These are phyloP conservation scores for Jackrogersella minutella DNA, from an alignment of 495 filamentous ascomycete species.

Conservation along the genomic window DNA sequence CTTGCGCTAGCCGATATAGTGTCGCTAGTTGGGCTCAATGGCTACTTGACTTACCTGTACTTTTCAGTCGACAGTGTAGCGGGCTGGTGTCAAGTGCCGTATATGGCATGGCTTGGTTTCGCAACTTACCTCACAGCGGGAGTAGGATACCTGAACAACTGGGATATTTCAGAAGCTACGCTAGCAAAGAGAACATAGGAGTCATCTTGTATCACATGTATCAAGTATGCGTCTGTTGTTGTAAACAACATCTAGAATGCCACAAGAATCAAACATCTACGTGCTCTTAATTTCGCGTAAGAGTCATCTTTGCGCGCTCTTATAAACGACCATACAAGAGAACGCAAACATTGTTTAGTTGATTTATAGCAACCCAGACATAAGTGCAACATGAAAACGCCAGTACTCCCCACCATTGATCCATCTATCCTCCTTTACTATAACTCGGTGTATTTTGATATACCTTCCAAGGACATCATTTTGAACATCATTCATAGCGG, in stretches of 20 bases:
- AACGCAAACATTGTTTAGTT: not conserved
- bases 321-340: not conserved
- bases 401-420: constrained; percentile 15
- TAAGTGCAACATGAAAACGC: constrained; percentile 35
- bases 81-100: constrained; percentile 78
- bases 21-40: constrained; percentile 71
- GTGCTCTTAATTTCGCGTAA: not conserved
- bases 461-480: constrained; percentile 4
- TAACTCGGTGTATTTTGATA: constrained; percentile 10
- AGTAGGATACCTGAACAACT: constrained; percentile 76
- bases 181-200: constrained; percentile 31
- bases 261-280: not conserved
- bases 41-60: constrained; percentile 77
- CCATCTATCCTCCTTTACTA: constrained; percentile 35
- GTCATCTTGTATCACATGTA: not conserved
- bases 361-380: constrained; percentile 18
- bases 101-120: constrained; percentile 82
- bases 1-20: constrained; percentile 80
- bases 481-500: constrained; percentile 45
- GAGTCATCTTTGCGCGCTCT: not conserved
- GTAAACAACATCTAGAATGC: not conserved
- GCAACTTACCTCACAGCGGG: constrained; percentile 81
- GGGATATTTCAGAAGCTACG: constrained; percentile 63
- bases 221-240: no score
- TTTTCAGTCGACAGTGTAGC: constrained; percentile 73